These are phyloP conservation scores for Gyromitra esculenta DNA, from an alignment of 2,329 filamentous ascomycete species.

Conservation along the genomic window DNA sequence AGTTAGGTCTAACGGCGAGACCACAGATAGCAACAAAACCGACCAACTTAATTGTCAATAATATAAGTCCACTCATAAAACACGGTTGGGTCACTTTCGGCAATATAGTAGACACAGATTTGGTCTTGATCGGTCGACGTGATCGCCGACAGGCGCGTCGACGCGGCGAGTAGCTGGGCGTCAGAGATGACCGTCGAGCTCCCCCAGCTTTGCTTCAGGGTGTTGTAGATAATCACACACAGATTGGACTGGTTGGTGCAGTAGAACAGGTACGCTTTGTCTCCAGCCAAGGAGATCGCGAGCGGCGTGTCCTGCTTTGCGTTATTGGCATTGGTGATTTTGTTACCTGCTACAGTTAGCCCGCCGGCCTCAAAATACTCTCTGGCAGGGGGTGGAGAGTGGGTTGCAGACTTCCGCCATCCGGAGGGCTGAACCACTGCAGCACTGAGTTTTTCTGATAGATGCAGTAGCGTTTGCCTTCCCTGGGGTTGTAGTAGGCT, in stretches of 20 bases:
- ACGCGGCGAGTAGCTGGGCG: not conserved
- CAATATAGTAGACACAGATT: not conserved
- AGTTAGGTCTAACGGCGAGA: no score
- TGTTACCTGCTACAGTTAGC: not conserved
- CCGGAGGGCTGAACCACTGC: not conserved
- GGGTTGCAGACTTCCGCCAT: not conserved
- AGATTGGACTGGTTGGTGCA: not conserved
- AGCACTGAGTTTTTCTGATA: not conserved
- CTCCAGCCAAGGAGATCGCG: not conserved
- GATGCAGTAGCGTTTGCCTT: not conserved
- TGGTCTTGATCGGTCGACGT: not conserved
- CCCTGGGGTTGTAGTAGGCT: not conserved
- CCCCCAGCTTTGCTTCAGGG: not conserved
- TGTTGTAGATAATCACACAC: slow-evolving; percentile 6
- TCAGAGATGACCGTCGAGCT: slow-evolving; percentile 3
- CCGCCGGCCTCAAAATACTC: not conserved
- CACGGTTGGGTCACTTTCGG: slow-evolving; percentile 1
- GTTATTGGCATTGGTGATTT: slow-evolving; percentile 1
- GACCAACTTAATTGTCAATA: slow-evolving; percentile 1
- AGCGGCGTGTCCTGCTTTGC: not conserved
- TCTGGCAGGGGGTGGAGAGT: not conserved
- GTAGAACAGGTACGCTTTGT: slow-evolving; percentile 5
- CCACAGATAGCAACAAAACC: not conserved
- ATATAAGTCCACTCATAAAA: slow-evolving; percentile 7
- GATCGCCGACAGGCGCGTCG: not conserved